Percentiles rank a stretch among this genome's conserved stretches.
Evolutionary conservation across 306 rosid species (phyloP).

Genomic region (Trifolium repens): DNA sequence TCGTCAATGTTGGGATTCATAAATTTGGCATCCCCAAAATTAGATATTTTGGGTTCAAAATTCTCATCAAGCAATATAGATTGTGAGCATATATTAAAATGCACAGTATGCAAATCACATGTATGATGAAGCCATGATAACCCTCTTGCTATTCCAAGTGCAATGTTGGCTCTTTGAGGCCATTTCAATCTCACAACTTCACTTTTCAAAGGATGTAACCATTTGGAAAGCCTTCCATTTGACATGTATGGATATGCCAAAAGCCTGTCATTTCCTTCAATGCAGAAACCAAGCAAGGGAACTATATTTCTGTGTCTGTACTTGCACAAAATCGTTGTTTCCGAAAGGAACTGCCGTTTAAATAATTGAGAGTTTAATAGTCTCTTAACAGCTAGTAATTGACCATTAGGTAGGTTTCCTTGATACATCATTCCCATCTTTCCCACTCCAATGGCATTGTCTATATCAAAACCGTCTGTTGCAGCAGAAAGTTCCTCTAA

Average conservation of each 20-base stretch:
- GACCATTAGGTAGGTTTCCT: constrained; percentile 34
- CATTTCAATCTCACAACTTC: constrained; percentile 9
- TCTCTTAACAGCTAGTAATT: constrained; percentile 44
- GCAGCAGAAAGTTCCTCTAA: constrained; percentile 35
- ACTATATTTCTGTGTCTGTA: constrained; percentile 39
- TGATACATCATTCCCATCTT: constrained; percentile 49
- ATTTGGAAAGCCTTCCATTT: constrained; percentile 47
- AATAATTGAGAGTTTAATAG: not conserved
- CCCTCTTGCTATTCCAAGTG: constrained; percentile 45
- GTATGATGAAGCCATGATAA: constrained; percentile 47
- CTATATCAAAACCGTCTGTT: constrained; percentile 40
- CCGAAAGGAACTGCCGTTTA: constrained; percentile 29
- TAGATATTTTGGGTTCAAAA: constrained; percentile 49
- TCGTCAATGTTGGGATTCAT: not conserved
- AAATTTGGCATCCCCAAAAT: constrained; percentile 37
- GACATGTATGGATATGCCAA: constrained; percentile 22
- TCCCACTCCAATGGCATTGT: constrained; percentile 47
- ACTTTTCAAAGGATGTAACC: constrained; percentile 40
- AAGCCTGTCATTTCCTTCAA: not conserved
- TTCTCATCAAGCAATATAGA: constrained; percentile 39
- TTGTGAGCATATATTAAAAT: constrained; percentile 31
- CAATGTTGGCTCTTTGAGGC: constrained; percentile 6
- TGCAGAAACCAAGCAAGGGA: constrained; percentile 44
- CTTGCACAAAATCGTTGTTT: constrained; percentile 38
- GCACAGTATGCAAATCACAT: constrained; percentile 20